phyloP scores from a whole-genome alignment of 2,329 filamentous ascomycete genomes.

The Colletotrichum orbiculare region DNA sequence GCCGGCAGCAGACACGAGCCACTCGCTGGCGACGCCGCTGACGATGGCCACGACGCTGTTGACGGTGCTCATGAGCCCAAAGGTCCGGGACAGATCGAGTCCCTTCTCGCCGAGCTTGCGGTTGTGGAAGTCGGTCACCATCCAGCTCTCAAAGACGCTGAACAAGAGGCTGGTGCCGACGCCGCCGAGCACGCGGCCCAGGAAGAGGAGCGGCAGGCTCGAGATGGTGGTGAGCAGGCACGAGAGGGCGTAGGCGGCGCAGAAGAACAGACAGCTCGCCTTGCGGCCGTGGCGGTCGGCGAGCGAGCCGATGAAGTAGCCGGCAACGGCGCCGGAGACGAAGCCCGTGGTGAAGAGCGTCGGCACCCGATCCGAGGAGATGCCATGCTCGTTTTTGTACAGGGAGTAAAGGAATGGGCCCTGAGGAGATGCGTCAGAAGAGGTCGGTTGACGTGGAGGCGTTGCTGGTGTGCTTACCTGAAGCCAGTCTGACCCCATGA shows the following conservation, averaged over 20 bases:
- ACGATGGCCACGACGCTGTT: slow-evolving; percentile 67
- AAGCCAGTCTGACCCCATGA: slow-evolving; percentile 64
- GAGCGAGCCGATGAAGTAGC: slow-evolving; percentile 58
- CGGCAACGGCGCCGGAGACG: slow-evolving; percentile 54
- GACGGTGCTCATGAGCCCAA: slow-evolving; percentile 61
- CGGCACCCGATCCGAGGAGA: slow-evolving; percentile 46
- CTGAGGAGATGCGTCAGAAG: slow-evolving; percentile 17
- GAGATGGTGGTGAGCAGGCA: slow-evolving; percentile 53
- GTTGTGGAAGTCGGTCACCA: slow-evolving; percentile 65
- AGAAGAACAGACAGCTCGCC: slow-evolving; percentile 65
- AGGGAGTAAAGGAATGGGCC: slow-evolving; percentile 51
- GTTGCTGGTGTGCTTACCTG: slow-evolving; percentile 47
- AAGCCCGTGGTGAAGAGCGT: slow-evolving; percentile 57
- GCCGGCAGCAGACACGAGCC: slow-evolving; percentile 56
- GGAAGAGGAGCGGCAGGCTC: slow-evolving; percentile 55
- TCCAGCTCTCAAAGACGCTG: slow-evolving; percentile 71
- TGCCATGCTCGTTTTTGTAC: slow-evolving; percentile 47
- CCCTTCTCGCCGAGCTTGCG: slow-evolving; percentile 53
- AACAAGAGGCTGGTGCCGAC: slow-evolving; percentile 67
- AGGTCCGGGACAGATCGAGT: slow-evolving; percentile 58
- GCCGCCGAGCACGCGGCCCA: slow-evolving; percentile 65
- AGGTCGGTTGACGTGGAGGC: background rate
- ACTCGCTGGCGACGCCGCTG: slow-evolving; percentile 63
- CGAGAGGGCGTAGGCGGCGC: slow-evolving; percentile 62
- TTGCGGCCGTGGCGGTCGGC: slow-evolving; percentile 63